These are phyloP conservation scores for Gloeostereum incarnatum DNA, from an alignment of 768 basidiomycete species.

Conservation along the genomic window DNA sequence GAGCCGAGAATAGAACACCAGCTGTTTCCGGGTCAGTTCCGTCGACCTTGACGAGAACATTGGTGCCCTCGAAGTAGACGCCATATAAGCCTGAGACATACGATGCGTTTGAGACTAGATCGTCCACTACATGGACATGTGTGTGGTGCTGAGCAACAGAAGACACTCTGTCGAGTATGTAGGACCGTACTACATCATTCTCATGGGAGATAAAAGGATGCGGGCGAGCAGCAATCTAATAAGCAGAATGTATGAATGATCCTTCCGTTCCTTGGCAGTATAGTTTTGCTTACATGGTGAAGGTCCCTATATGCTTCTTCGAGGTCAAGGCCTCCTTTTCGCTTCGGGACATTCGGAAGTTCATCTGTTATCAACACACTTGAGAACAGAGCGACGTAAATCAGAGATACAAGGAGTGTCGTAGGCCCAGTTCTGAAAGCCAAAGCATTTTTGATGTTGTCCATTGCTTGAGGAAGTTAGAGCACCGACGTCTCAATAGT, in stretches of 20 bases:
- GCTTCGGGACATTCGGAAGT: constrained; percentile 31
- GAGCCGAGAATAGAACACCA: constrained; percentile 66
- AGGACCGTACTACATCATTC: constrained; percentile 57
- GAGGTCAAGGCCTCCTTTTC: constrained; percentile 36
- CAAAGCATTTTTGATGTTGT: not conserved
- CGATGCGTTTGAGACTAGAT: constrained; percentile 38
- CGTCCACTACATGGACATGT: constrained; percentile 43
- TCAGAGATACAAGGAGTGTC: constrained; percentile 32
- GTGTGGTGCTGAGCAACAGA: constrained; percentile 31
- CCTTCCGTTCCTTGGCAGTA: too few relatives aligned
- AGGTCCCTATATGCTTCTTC: constrained; percentile 51
- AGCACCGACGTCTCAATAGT: not conserved
- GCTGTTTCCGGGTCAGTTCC: constrained; percentile 12
- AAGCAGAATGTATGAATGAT: too few relatives aligned
- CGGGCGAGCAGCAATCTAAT: constrained; percentile 60
- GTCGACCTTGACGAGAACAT: constrained; percentile 34
- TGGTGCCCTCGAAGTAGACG: constrained; percentile 44
- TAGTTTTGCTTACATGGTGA: too few relatives aligned
- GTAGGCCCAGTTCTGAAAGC: constrained; percentile 32
- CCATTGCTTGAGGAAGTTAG: not conserved
- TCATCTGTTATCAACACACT: constrained; percentile 39
- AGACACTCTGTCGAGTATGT: constrained; percentile 46
- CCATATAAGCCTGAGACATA: constrained; percentile 21
- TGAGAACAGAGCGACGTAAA: constrained; percentile 39
- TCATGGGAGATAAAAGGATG: constrained; percentile 75